A percentile compares a stretch with the other conserved stretches of the same genome.
Evolutionary conservation across 2,329 filamentous ascomycete species (phyloP).

Genomic region (Arthrinium puccinioides): DNA sequence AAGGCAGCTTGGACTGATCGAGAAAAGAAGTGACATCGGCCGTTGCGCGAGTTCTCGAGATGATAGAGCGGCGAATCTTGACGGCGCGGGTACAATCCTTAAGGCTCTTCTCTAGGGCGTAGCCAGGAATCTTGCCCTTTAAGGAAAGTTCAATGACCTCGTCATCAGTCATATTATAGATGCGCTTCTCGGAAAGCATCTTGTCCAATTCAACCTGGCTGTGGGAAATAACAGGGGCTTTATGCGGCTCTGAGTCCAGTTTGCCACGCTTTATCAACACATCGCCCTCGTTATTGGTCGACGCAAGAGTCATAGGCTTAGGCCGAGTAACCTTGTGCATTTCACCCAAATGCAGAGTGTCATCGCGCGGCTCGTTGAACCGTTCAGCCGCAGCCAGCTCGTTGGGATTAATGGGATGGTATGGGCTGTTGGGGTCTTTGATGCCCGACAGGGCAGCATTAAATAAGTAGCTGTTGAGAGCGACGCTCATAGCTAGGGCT

Average conservation of each 20-base stretch:
- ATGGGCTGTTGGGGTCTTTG: constrained; percentile 69
- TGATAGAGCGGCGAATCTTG: constrained; percentile 81
- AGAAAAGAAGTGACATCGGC: constrained; percentile 67
- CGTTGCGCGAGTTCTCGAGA: constrained; percentile 80
- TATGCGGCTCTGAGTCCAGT: constrained; percentile 8
- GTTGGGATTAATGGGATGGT: constrained; percentile 51
- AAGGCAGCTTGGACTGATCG: constrained; percentile 81
- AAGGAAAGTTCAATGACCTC: constrained; percentile 81
- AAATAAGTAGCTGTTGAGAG: constrained; percentile 94
- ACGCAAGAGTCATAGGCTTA: constrained; percentile 41
- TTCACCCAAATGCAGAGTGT: constrained; percentile 46
- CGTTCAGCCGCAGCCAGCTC: constrained; percentile 59
- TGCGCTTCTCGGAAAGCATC: constrained; percentile 72
- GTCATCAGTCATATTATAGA: constrained; percentile 70
- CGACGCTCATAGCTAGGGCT: constrained; percentile 82
- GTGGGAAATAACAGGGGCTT: constrained; percentile 35
- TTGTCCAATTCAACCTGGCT: constrained; percentile 65
- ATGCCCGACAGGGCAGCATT: constrained; percentile 96
- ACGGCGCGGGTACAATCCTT: constrained; percentile 89
- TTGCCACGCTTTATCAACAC: constrained; percentile 25
- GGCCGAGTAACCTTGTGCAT: constrained; percentile 34
- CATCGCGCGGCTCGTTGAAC: constrained; percentile 55
- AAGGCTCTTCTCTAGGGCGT: constrained; percentile 87
- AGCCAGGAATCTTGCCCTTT: constrained; percentile 87
- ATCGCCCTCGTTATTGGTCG: constrained; percentile 53